Percentiles rank a stretch among this genome's conserved stretches.
phyloP scores from a whole-genome alignment of 768 basidiomycete species.

The Steccherinum ochraceum region DNA sequence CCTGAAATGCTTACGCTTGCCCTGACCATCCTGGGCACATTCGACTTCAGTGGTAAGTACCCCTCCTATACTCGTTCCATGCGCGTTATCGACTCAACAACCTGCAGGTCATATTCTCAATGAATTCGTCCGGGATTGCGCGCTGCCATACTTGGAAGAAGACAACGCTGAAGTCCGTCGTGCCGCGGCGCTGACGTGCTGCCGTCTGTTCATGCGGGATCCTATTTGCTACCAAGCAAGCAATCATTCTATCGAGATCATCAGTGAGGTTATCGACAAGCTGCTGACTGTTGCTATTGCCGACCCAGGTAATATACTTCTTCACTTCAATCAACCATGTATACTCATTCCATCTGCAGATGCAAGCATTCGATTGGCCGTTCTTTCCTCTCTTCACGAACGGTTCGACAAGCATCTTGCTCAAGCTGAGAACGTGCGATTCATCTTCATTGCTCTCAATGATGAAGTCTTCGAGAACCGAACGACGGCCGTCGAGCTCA shows the following conservation, averaged over 20 bases:
- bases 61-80: not conserved
- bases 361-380: slow-evolving; percentile 76
- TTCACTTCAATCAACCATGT: not conserved
- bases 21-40: slow-evolving; percentile 78
- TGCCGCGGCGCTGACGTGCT: slow-evolving; percentile 89
- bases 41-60: slow-evolving; percentile 84
- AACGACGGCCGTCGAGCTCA: slow-evolving; percentile 82
- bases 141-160: slow-evolving; percentile 90
- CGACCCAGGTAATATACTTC: slow-evolving; percentile 67
- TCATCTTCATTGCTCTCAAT: slow-evolving; percentile 93
- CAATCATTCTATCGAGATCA: slow-evolving; percentile 93
- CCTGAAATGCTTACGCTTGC: slow-evolving; percentile 76
- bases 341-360: too few relatives aligned
- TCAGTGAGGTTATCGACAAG: slow-evolving; percentile 97
- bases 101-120: slow-evolving; percentile 80
- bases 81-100: slow-evolving; percentile 3
- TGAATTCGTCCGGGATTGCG: slow-evolving; percentile 90
- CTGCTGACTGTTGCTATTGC: slow-evolving; percentile 92
- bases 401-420: slow-evolving; percentile 96
- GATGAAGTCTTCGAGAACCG: slow-evolving; percentile 95
- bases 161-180: slow-evolving; percentile 83
- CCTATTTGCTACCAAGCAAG: slow-evolving; percentile 95
- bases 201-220: slow-evolving; percentile 86
- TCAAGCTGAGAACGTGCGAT: slow-evolving; percentile 97
- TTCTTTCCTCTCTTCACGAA: slow-evolving; percentile 81